These are phyloP conservation scores for Cladosporium sphaerospermum DNA, from an alignment of 2,329 filamentous ascomycete genomes.

Conservation along the genomic window DNA sequence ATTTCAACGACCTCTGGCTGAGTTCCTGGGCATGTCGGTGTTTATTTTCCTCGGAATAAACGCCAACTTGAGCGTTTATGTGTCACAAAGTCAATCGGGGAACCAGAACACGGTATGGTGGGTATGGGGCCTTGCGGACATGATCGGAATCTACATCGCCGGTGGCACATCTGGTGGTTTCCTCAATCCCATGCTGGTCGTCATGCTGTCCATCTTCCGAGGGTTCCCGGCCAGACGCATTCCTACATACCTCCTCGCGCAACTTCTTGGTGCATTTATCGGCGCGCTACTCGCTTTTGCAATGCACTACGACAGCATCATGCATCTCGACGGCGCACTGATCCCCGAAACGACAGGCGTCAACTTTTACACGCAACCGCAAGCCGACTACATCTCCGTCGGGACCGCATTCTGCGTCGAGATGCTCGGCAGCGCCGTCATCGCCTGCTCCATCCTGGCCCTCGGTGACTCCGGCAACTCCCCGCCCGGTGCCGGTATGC, in stretches of 20 bases:
- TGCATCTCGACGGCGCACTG: constrained; percentile 35
- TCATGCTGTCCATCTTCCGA: constrained; percentile 40
- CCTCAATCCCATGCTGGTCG: constrained; percentile 42
- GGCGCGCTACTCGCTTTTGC: constrained; percentile 44
- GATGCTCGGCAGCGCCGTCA: constrained; percentile 26
- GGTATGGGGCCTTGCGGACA: constrained; percentile 50
- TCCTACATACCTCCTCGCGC: constrained; percentile 46
- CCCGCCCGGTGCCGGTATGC: constrained; percentile 44
- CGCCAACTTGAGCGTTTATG: constrained; percentile 32
- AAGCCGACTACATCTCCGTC: constrained; percentile 20
- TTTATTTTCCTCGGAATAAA: constrained; percentile 20
- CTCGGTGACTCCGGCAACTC: constrained; percentile 25
- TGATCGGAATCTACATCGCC: constrained; percentile 39
- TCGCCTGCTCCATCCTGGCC: constrained; percentile 38
- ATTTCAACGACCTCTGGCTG: constrained; percentile 56
- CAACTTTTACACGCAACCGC: constrained; percentile 25
- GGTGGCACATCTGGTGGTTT: constrained; percentile 44
- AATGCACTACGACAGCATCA: constrained; percentile 35
- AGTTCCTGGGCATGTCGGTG: constrained; percentile 47
- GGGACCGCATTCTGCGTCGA: constrained; percentile 44
- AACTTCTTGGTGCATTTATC: constrained; percentile 48
- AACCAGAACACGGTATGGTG: constrained; percentile 23
- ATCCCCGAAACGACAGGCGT: constrained; percentile 19
- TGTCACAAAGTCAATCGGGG: constrained; percentile 30
- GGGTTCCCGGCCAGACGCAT: constrained; percentile 49